Conservation (phyloP, 352 stramenopile species). For the Globisporangium abappressorium region DNA sequence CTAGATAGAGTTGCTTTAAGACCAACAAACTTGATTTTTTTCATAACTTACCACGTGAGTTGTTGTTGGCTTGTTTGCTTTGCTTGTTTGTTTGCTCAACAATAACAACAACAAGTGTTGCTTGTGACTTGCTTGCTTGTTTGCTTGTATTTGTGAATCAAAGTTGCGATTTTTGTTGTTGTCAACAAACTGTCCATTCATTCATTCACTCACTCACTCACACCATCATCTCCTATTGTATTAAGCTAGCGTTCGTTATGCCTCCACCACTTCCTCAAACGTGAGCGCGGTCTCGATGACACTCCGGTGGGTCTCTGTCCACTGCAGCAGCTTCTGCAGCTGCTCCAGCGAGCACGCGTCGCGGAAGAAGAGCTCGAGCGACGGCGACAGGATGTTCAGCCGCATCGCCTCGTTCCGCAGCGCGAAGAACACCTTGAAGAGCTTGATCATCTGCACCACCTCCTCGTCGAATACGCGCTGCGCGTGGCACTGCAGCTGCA, state of each 20-base stretch:
- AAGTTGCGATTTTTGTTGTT: not conserved
- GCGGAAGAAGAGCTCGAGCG: slow-evolving; percentile 66
- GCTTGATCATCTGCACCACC: slow-evolving; percentile 54
- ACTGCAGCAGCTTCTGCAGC: slow-evolving; percentile 68
- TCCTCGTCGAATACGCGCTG: slow-evolving; percentile 62
- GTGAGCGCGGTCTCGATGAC: slow-evolving; percentile 46
- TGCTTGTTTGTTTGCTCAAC: not conserved
- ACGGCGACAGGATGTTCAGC: slow-evolving; percentile 64
- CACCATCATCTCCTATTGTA: not conserved
- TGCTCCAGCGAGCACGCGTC: slow-evolving; percentile 71
- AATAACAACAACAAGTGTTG: not conserved
- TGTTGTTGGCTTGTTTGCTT: not conserved
- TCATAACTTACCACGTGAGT: slow-evolving; percentile 6
- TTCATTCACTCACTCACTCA: not conserved
- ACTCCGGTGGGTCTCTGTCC: slow-evolving; percentile 64
- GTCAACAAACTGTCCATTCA: not conserved
- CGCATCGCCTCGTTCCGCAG: slow-evolving; percentile 63
- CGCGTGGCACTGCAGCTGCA: slow-evolving; percentile 62
- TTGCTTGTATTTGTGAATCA: not conserved
- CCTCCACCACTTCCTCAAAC: slow-evolving; percentile 9
- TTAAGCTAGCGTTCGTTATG: not conserved
- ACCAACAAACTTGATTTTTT: slow-evolving; percentile 13
- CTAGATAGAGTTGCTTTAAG: slow-evolving; percentile 18
- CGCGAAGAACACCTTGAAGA: slow-evolving; percentile 81
- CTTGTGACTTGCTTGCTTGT: not conserved